Base-by-base conservation (phyloP, 208 protist genomes). In the Crithidia bombi region DNA sequence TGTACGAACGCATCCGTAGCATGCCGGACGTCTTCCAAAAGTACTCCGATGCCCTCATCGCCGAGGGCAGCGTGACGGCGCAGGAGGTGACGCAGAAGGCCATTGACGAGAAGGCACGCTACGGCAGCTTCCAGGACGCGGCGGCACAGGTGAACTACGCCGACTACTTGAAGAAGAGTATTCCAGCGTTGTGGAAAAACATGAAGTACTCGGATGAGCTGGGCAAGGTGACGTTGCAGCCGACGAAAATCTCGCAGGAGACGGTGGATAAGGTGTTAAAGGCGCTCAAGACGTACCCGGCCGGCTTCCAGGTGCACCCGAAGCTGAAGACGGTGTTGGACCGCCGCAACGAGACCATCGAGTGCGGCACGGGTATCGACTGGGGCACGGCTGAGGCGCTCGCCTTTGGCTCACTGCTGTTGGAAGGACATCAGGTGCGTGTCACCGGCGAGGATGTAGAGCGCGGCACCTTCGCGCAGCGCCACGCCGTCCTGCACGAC, bases 391-490 rank as follows among this genome's bases (percentile, higher is more conserved):
- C 93, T 0, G 98, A 99, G 87, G 91, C 91, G 30, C 78, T 99
- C 7, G 98, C 98, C 35, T 98, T 98, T 73, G 97, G 94, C 26
- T 88, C 94, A 10, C 81, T 99, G 36, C 78, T 99, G 28, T 58
- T 95, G 2, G 98, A 99, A 63, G 96, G 96, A 14, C 90, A 91
- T 63, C 92, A 98, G 39, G 94, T 99, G 5, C 96, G 98, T 50
- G 63, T 98, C 32, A 93, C 82, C 33, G 96, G 94, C 55, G 88
- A 98, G 85, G 98, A 99, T 78, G 96, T 99, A 38, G 97, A 99
- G 85, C 85, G 98, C 58, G 98, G 98, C 49, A 99, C 98, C 11
- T 99, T 99, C 82, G 75, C 97, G 44, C 95, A 99, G 61, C 92
- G 98, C 69, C 98, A 99, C 82, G 90, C 96, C 33, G 97, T 99